Evolutionary conservation across 345 rosid species (phyloP), one percentile per base, ranked within the genome.

Genomic region (Physaria fendleri): DNA sequence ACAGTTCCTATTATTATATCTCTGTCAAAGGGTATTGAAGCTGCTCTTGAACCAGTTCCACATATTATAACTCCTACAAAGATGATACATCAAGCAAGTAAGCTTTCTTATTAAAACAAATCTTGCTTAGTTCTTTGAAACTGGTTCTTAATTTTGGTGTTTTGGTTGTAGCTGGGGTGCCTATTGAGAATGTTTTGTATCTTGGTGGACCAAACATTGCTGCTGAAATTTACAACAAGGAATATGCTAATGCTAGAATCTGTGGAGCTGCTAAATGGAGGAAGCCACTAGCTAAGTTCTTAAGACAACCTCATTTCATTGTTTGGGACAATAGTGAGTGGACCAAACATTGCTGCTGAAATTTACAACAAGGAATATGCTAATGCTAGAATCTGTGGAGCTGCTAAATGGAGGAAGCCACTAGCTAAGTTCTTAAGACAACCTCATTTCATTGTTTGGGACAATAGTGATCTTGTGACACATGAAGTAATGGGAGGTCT

Each of bases 401-500:
- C 89, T 44, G 88, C 71, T 12, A 89, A 80, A 78, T 93, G 99
- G 99, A 89, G 97, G 78, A 89, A 87, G 44, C 83, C 91, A 28
- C 58, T 93, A 39, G 95, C 97, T 5, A 89, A 81, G 69, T 89
- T 93, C 64, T 56, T 93, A 59, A 83, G 97, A 76, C 99, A 85
- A 41, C 82, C 99, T 12, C 94, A 93, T 64, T 93, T 89, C 45
- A 78, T 83, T 18, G 99, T 93, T 22, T 93, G 99, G 97, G 99
- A 93, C 70, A 93, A 93, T 52, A 83, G 85, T 66, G 99, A 93
- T 71, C 95, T 93, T 55, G 82, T 93, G 48, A 93, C 99, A 67
- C 99, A 93, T 75, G 99, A 93, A 79, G 97, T 93, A 41, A 89
- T 93, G 95, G 99, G 99, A 65, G 97, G 99, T 58, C 80, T 89